Conservation (phyloP, 2,329 filamentous ascomycete species). For the Fusarium sp. region DNA sequence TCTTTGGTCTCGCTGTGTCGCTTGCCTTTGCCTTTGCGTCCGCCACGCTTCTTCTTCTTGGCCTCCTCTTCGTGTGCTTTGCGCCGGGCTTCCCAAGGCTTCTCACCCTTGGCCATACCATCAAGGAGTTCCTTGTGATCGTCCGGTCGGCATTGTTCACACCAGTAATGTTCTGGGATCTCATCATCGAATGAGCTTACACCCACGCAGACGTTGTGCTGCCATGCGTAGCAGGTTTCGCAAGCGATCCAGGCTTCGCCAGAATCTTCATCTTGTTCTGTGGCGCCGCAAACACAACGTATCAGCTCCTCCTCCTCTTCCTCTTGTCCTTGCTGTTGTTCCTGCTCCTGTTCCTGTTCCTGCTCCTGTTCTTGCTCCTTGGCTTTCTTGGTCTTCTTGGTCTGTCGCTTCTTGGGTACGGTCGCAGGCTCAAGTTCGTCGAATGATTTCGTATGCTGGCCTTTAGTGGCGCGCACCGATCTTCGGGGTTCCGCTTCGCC, state of each 20-base stretch:
- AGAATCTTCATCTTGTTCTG: conserved; percentile 85
- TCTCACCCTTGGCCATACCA: conserved; percentile 82
- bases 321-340: conserved; percentile 63
- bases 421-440: conserved; percentile 75
- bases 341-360: conserved; percentile 53
- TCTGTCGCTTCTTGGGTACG: conserved; percentile 64
- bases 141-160: conserved; percentile 87
- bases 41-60: conserved; percentile 66
- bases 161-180: conserved; percentile 87
- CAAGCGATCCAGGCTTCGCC: conserved; percentile 96
- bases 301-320: conserved; percentile 75
- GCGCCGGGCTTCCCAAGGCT: conserved; percentile 82
- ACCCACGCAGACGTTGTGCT: conserved; percentile 96
- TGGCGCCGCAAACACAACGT: conserved; percentile 91
- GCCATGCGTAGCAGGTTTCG: conserved; percentile 92
- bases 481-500: conserved; percentile 82
- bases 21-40: conserved; percentile 73
- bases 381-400: conserved; percentile 68
- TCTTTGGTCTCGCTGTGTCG: conserved; percentile 72
- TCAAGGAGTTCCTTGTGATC: conserved; percentile 85
- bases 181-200: conserved; percentile 82
- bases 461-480: conserved; percentile 95
- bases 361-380: conserved; percentile 58
- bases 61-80: conserved; percentile 71
- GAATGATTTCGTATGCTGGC: conserved; percentile 90